These are phyloP conservation scores for Prunus dulcis DNA, from an alignment of 306 rosid species.

Conservation along the genomic window DNA sequence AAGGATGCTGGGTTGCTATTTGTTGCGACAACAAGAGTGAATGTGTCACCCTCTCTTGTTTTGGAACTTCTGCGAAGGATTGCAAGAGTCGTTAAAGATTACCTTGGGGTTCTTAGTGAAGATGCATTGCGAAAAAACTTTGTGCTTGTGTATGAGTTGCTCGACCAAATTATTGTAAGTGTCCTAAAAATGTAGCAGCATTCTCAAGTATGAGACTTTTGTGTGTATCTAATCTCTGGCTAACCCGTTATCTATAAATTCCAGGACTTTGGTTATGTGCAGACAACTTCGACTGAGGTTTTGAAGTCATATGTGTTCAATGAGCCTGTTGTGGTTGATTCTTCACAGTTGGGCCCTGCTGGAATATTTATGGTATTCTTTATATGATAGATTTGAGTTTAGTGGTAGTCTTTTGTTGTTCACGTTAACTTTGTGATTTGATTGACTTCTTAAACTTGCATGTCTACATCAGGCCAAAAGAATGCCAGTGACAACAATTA, in stretches of 20 bases:
- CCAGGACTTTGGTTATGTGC: slow-evolving; percentile 90
- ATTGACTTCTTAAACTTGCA: slow-evolving; percentile 21
- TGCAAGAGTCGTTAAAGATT: slow-evolving; percentile 86
- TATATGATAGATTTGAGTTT: background rate
- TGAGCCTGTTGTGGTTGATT: slow-evolving; percentile 74
- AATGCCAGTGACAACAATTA: slow-evolving; percentile 87
- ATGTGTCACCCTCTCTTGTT: slow-evolving; percentile 80
- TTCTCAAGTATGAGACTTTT: background rate
- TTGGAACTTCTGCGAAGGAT: slow-evolving; percentile 81
- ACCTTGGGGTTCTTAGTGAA: slow-evolving; percentile 90
- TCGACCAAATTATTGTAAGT: slow-evolving; percentile 91
- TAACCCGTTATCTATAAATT: slow-evolving; percentile 22
- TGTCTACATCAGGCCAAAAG: slow-evolving; percentile 66
- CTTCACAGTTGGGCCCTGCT: slow-evolving; percentile 67
- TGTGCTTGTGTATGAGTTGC: slow-evolving; percentile 90
- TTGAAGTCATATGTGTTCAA: slow-evolving; percentile 82
- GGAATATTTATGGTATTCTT: slow-evolving; percentile 73
- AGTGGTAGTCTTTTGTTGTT: slow-evolving; percentile 2
- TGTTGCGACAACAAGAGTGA: slow-evolving; percentile 78
- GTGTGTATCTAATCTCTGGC: background rate
- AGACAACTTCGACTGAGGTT: slow-evolving; percentile 94
- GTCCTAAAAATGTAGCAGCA: background rate
- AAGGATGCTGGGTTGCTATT: slow-evolving; percentile 85
- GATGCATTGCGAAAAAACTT: slow-evolving; percentile 86
- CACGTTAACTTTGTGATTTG: slow-evolving; percentile 14